Base-by-base conservation (phyloP, 805 yeast genomes). In the Candida loeiensis region DNA sequence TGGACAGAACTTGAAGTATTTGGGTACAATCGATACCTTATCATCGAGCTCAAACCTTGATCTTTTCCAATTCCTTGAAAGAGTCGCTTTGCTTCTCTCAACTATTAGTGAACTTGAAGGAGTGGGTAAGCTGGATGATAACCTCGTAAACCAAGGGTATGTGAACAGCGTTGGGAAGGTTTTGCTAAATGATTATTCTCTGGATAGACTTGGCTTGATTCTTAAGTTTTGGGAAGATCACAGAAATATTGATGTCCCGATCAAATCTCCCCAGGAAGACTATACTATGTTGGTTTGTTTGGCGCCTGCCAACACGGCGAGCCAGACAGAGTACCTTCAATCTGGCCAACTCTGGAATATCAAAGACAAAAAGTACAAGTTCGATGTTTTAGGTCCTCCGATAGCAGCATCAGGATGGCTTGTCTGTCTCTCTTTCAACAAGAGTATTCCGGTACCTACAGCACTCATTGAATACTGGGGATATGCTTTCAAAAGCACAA, bases 191-290 rank as follows among this genome's bases (percentile, higher is more conserved):
- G 57, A 63, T 39, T 35, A 44, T 4, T 37, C 34, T 1, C 27
- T 29, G 5, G 47, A 49, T 4, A 45, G 53, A 34, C 45, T 68
- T 18, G 74, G 74, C 0, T 40, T 66, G 11, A 61, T 59, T 33
- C 44, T 64, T n/a, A 53, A 54, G 6, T 68, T 50, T 39, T 69
- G 73, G 73, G 49, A 53, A 34, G 70, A 64, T 39, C 52, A 41
- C 21, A 46, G 66, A 21, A 51, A 35, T 34, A 45, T 63, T 12
- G 55, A 59, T 43, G 60, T 56, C 24, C 56, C 58, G 34, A 46
- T 14, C 13, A 25, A 36, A 26, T 26, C 41, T 5, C 8, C 44
- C 5, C 63, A 61, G 1, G 45, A 49, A 5, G 45, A 40, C 2
- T 54, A 62, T 39, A 36, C 41, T 13, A 46, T 59, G 1, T 46